Percentiles rank a stretch among this genome's conserved stretches.
Conservation (phyloP, 2,329 filamentous ascomycete genomes). For the Bimuria novae-zelandiae region DNA sequence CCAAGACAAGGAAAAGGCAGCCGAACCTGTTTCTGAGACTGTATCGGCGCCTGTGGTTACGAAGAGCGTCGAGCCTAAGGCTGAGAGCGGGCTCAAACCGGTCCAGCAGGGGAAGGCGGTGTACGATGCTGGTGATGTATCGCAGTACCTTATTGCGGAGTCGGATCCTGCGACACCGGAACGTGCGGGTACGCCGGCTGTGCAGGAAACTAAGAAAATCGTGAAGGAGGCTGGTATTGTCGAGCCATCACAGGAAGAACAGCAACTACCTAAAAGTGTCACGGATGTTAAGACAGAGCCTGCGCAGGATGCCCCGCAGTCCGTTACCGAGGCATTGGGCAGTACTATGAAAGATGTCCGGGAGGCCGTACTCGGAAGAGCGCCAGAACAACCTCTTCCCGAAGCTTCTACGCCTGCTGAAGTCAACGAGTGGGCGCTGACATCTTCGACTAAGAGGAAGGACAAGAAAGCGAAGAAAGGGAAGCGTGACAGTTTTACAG, state of each 20-base stretch:
- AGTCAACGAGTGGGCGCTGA: slow-evolving; percentile 12
- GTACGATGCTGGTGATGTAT: slow-evolving; percentile 1
- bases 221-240: background rate
- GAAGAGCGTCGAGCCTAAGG: background rate
- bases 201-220: background rate
- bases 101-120: background rate
- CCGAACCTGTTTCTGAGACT: too few species aligned
- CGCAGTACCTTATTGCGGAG: background rate
- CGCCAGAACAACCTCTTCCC: background rate
- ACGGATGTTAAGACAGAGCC: slow-evolving; percentile 6
- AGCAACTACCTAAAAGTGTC: slow-evolving; percentile 7
- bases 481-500: slow-evolving; percentile 22
- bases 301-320: background rate
- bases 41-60: too few species aligned
- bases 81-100: background rate
- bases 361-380: background rate
- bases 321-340: background rate
- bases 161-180: background rate
- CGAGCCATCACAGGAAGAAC: slow-evolving; percentile 2
- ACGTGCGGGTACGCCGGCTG: background rate
- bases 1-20: background rate
- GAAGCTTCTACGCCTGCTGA: slow-evolving; percentile 10
- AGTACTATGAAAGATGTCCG: background rate
- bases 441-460: slow-evolving; percentile 12
- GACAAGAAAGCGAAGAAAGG: slow-evolving; percentile 31